Conservation (phyloP, 495 filamentous ascomycete species). For the Ramalina intermedia region DNA sequence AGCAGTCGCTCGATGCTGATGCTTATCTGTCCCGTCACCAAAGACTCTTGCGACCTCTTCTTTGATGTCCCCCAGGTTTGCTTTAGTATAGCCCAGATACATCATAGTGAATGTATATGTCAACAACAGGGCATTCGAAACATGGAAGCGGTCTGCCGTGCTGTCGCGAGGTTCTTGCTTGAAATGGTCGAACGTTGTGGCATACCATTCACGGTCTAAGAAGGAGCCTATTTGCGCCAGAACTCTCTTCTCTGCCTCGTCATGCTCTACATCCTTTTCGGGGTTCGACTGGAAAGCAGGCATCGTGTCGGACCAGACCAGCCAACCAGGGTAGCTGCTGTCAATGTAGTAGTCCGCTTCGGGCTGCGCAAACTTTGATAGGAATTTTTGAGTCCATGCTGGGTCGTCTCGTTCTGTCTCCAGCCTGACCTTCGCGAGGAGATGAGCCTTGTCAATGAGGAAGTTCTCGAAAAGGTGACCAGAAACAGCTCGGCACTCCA, state of each 20-base stretch:
- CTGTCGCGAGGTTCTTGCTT: conserved; percentile 93
- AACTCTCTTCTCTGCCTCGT: conserved; percentile 61
- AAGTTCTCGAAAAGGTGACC: conserved; percentile 74
- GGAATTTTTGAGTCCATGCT: conserved; percentile 60
- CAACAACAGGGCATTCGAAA: conserved; percentile 71
- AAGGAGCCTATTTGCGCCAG: conserved; percentile 70
- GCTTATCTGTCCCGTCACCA: conserved; percentile 90
- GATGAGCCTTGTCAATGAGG: conserved; percentile 57
- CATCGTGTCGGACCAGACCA: conserved; percentile 86
- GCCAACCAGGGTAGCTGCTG: conserved; percentile 84
- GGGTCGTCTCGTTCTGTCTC: conserved; percentile 57
- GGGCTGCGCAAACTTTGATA: conserved; percentile 62
- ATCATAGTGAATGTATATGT: conserved; percentile 82
- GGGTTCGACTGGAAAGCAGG: conserved; percentile 59
- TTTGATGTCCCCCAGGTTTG: conserved; percentile 78
- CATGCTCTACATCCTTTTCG: conserved; percentile 57
- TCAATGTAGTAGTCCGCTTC: conserved; percentile 84
- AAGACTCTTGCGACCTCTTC: conserved; percentile 59
- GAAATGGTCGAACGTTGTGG: conserved; percentile 75
- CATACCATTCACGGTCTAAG: conserved; percentile 74
- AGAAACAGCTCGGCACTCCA: conserved; percentile 77
- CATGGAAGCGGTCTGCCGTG: conserved; percentile 71
- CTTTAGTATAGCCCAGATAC: conserved; percentile 53
- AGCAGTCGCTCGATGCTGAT: conserved; percentile 90
- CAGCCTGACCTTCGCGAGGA: conserved; percentile 61